Conservation (phyloP, 2,329 filamentous ascomycete genomes). For the Apiospora saccharicola region DNA sequence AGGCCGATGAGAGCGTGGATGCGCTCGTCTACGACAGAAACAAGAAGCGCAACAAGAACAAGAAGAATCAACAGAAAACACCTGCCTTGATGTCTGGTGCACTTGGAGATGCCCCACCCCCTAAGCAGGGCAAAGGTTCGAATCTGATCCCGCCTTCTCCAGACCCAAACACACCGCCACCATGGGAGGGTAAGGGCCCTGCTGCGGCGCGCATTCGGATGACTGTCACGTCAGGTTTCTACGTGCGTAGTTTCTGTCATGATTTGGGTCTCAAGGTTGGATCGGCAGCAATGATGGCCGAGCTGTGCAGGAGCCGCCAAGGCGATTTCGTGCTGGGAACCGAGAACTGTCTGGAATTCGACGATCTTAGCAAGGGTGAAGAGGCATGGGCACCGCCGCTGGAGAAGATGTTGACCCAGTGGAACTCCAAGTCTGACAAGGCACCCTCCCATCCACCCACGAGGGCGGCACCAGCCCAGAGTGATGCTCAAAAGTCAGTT, state of each 20-base stretch:
- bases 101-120: conserved; percentile 57
- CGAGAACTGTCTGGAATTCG: conserved; percentile 78
- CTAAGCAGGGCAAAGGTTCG: conserved; percentile 55
- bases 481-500: conserved; percentile 24
- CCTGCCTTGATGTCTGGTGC: conserved; percentile 65
- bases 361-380: conserved; percentile 78
- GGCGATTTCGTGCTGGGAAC: conserved; percentile 77
- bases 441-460: conserved; percentile 9
- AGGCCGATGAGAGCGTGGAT: conserved; percentile 65
- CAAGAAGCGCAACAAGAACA: conserved; percentile 41
- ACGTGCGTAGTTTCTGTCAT: conserved; percentile 92
- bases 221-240: conserved; percentile 95
- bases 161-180: conserved; percentile 56
- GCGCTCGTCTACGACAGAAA: conserved; percentile 60
- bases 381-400: conserved; percentile 84
- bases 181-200: conserved; percentile 68
- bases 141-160: conserved; percentile 61
- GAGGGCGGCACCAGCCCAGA: conserved; percentile 22
- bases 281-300: conserved; percentile 86
- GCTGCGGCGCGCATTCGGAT: conserved; percentile 85
- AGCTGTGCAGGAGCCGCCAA: conserved; percentile 81
- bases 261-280: conserved; percentile 85
- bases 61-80: conserved; percentile 38
- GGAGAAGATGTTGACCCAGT: conserved; percentile 54
- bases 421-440: conserved; percentile 41